Percentiles rank a stretch among this genome's conserved stretches.
phyloP scores from a whole-genome alignment of 148 eudicot genomes.

The Pouteria glomerata region DNA sequence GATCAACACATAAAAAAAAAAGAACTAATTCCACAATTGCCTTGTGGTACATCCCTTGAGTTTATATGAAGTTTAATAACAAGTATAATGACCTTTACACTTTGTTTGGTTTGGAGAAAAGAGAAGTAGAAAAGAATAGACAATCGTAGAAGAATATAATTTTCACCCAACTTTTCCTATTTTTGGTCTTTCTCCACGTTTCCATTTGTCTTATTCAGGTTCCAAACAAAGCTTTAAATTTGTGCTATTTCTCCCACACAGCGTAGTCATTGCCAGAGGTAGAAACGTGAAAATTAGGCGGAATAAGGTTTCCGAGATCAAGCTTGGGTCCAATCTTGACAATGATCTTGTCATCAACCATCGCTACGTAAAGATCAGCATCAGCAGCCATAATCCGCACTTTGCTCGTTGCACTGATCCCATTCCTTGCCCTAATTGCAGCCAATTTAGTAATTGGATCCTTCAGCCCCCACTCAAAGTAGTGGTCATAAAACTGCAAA shows the following conservation, averaged over 20 bases:
- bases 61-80: too few relatives aligned
- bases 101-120: too few relatives aligned
- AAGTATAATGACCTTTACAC: too few relatives aligned
- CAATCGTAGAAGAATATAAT: too few relatives aligned
- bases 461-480: slow-evolving; percentile 59
- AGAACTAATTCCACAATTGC: too few relatives aligned
- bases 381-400: slow-evolving; percentile 54
- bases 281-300: slow-evolving; percentile 37
- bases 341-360: slow-evolving; percentile 39
- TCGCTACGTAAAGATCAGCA: slow-evolving; percentile 51
- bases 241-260: slow-evolving; percentile 53
- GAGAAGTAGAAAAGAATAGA: too few relatives aligned
- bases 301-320: slow-evolving; percentile 42
- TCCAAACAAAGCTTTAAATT: too few relatives aligned
- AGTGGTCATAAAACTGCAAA: slow-evolving; percentile 61
- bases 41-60: too few relatives aligned
- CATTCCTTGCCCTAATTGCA: slow-evolving; percentile 36
- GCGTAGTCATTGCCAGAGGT: slow-evolving; percentile 39
- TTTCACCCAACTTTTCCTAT: too few relatives aligned
- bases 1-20: too few relatives aligned
- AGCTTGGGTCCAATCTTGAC: slow-evolving; percentile 46
- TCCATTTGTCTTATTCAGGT: too few relatives aligned
- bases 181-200: too few relatives aligned
- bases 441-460: slow-evolving; percentile 38
- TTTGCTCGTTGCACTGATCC: slow-evolving; percentile 37